Percentiles rank a stretch among this genome's conserved stretches.
These are phyloP conservation scores for Tulasnella sp. DNA, from an alignment of 768 basidiomycete species.

Conservation along the genomic window DNA sequence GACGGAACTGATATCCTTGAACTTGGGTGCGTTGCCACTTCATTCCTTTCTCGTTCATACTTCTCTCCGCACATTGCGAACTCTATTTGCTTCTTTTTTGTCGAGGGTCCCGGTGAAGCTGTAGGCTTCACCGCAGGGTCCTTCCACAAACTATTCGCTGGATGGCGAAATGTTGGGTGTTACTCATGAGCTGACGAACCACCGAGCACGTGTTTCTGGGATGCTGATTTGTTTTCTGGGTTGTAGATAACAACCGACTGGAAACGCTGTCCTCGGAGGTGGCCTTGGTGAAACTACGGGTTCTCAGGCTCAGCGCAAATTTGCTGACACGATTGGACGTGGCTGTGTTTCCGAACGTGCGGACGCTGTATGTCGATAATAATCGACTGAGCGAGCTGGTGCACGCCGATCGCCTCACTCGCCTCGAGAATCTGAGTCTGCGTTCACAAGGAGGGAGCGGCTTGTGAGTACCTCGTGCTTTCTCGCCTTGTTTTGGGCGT, in stretches of 20 bases:
- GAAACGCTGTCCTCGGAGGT: conserved; percentile 31
- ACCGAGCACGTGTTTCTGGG: too few species aligned
- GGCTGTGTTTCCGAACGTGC: conserved; percentile 49
- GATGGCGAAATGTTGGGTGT: background rate
- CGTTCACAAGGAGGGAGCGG: conserved; percentile 72
- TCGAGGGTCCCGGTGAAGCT: background rate
- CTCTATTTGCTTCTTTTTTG: background rate
- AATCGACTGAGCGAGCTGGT: conserved; percentile 35
- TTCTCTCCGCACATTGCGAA: background rate
- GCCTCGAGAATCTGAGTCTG: conserved; percentile 81
- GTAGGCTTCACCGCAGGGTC: background rate
- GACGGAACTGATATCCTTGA: conserved; percentile 47
- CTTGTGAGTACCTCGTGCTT: conserved; percentile 42
- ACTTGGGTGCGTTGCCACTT: conserved; percentile 54
- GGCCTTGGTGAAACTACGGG: conserved; percentile 57
- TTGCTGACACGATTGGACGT: conserved; percentile 44
- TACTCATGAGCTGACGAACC: too few species aligned
- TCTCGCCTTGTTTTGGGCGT: background rate
- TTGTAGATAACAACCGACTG: conserved; percentile 61
- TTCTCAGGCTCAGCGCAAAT: conserved; percentile 78
- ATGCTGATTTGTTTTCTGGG: background rate
- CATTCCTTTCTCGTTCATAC: background rate
- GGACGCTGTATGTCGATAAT: conserved; percentile 88
- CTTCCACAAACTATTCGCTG: background rate
- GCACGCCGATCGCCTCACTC: conserved; percentile 40